These are phyloP conservation scores for Yamadazyma conglobata DNA, from an alignment of 1,139 yeast species.

Conservation along the genomic window DNA sequence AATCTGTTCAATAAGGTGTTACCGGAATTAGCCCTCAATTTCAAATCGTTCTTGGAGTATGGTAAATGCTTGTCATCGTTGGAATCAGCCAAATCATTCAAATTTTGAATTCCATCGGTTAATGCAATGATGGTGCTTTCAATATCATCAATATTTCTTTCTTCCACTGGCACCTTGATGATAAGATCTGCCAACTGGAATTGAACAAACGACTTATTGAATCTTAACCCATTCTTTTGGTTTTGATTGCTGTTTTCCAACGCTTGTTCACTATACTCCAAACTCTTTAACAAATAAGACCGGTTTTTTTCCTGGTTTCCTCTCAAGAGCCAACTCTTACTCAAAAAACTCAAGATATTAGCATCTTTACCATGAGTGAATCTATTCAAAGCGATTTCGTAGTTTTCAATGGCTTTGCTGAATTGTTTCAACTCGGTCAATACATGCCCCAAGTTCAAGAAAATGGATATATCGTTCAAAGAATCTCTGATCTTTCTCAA, in stretches of 20 bases:
- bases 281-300: slow-evolving; percentile 55
- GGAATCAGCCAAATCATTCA: slow-evolving; percentile 56
- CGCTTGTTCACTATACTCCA: slow-evolving; percentile 62
- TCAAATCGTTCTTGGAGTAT: slow-evolving; percentile 72
- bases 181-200: slow-evolving; percentile 85
- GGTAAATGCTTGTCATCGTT: slow-evolving; percentile 58
- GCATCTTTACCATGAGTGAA: slow-evolving; percentile 64
- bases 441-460: slow-evolving; percentile 86
- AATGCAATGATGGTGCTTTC: slow-evolving; percentile 56
- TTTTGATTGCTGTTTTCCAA: slow-evolving; percentile 37
- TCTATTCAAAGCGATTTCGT: slow-evolving; percentile 72
- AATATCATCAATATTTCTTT: slow-evolving; percentile 62
- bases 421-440: slow-evolving; percentile 77
- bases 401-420: slow-evolving; percentile 83
- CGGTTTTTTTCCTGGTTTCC: slow-evolving; percentile 68
- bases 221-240: slow-evolving; percentile 42
- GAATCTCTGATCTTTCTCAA: slow-evolving; percentile 90
- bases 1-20: slow-evolving; percentile 72
- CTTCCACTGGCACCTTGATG: slow-evolving; percentile 57
- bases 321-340: slow-evolving; percentile 87
- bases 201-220: slow-evolving; percentile 80
- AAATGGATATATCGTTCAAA: slow-evolving; percentile 76
- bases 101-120: slow-evolving; percentile 56
- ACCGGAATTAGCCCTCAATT: slow-evolving; percentile 83
- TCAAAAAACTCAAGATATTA: slow-evolving; percentile 67